Base-by-base conservation (phyloP, 78 protist species). In the Cyanophora paradoxa region DNA sequence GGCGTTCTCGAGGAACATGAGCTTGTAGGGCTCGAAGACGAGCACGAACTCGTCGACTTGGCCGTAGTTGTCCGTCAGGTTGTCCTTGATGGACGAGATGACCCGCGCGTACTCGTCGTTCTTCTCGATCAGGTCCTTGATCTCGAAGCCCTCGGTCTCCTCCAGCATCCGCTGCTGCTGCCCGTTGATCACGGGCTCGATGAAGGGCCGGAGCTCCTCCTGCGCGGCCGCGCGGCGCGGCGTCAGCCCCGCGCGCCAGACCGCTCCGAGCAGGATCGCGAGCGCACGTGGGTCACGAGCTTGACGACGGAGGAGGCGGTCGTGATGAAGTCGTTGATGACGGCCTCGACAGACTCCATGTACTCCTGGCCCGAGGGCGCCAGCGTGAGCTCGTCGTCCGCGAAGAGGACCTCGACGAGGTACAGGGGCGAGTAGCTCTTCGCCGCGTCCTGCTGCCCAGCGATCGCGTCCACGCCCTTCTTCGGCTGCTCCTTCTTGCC, bases 11-110 rank as follows among this genome's bases (percentile, higher is more conserved):
- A 58, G 24, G 75, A 61, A 68, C 24, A 79, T 62, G 24, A n/a
- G 10, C 36, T 40, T 19, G 70, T 77, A 72, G 22, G 70, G 63
- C 56, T 78, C 81, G 41, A 79, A 79, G 28, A n/a, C 28, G 13
- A 13, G 2, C 34, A 33, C 67, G 77, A 62, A 84, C 61, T 13
- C 40, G 26, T 28, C 34, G 33, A 73, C 80, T 30, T 48, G 52
- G 28, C 0, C 37, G 59, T 65, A 76, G 52, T 72, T 16, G 20
- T 16, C n/a, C 33, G n/a, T 46, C 48, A 66, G 41, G 20, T 33
- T 5, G 30, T 1, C 33, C 48, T 36, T 28, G 44, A 69, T 52
- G 39, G 16, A 26, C 8, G 57, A 30, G 42, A 48, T 10, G 33
- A 34, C n/a, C 19, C 20, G 6, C 36, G 30, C 1, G 63, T 69